phyloP scores from a whole-genome alignment of 2,329 filamentous ascomycete species.

The Passalora sequoiae region DNA sequence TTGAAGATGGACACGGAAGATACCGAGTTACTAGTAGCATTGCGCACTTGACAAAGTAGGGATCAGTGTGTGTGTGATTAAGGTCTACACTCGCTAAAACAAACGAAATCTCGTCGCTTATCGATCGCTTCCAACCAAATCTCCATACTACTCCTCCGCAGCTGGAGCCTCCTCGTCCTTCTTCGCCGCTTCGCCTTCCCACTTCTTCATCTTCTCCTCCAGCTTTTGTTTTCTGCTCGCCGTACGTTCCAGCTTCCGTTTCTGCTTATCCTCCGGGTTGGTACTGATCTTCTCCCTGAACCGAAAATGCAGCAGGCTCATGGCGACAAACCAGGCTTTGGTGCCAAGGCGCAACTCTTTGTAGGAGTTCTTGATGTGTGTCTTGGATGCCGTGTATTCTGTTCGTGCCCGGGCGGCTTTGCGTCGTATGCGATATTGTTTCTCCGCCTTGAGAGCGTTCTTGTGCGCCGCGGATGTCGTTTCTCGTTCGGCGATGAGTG shows the following conservation, averaged over 20 bases:
- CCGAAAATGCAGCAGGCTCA: constrained; percentile 8
- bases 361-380: constrained; percentile 14
- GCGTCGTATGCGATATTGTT: constrained; percentile 12
- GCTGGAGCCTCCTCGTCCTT: background rate
- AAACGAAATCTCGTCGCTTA: too few species aligned
- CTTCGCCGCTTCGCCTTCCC: constrained; percentile 1
- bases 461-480: constrained; percentile 8
- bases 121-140: too few species aligned
- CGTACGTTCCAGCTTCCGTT: constrained; percentile 3
- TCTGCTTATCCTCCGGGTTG: constrained; percentile 6
- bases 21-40: too few species aligned
- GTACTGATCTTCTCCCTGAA: constrained; percentile 5
- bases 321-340: constrained; percentile 6
- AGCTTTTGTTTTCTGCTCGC: constrained; percentile 4
- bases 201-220: constrained; percentile 7
- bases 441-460: constrained; percentile 15
- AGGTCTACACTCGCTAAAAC: too few species aligned
- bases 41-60: too few species aligned
- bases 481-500: constrained; percentile 14
- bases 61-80: too few species aligned
- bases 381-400: constrained; percentile 14
- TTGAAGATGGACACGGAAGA: too few species aligned
- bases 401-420: constrained; percentile 12
- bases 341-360: constrained; percentile 9
- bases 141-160: background rate